phyloP scores from a whole-genome alignment of 495 filamentous ascomycete genomes.

The Lasiosphaeriaceae sp. region DNA sequence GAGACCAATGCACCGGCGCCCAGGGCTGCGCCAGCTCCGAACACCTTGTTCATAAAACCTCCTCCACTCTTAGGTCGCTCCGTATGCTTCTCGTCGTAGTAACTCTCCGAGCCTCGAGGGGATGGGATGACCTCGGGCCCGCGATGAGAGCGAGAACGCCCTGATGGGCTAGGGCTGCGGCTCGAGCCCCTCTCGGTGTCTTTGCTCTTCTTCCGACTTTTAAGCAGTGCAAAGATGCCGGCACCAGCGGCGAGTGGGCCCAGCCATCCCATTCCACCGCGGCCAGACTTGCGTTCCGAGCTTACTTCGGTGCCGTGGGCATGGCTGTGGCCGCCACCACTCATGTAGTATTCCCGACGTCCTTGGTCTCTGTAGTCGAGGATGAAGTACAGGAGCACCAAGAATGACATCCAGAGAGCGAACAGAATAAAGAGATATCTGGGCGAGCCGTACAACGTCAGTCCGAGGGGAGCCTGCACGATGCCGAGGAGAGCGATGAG shows the following conservation, averaged over 20 bases:
- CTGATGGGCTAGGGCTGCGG: conserved; percentile 28
- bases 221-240: conserved; percentile 56
- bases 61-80: conserved; percentile 38
- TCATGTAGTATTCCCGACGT: conserved; percentile 32
- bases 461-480: conserved; percentile 80
- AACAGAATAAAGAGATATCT: conserved; percentile 80
- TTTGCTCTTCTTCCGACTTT: conserved; percentile 38
- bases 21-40: conserved; percentile 62
- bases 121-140: conserved; percentile 47
- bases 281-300: conserved; percentile 35
- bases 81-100: conserved; percentile 60
- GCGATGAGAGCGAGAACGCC: conserved; percentile 17
- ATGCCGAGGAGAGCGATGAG: conserved; percentile 73
- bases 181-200: conserved; percentile 32
- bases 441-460: conserved; percentile 91
- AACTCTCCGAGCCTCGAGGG: conserved; percentile 44
- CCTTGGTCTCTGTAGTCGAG: conserved; percentile 62
- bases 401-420: conserved; percentile 63
- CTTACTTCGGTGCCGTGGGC: conserved; percentile 24
- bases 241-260: conserved; percentile 55
- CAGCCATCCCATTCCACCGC: conserved; percentile 48
- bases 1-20: conserved; percentile 64
- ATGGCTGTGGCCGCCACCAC: conserved; percentile 23
- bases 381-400: conserved; percentile 68
- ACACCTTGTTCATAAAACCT: conserved; percentile 60